Evolutionary conservation across 306 rosid species (phyloP), one percentile per base, ranked within the genome.

Genomic region (Vicia sativa): DNA sequence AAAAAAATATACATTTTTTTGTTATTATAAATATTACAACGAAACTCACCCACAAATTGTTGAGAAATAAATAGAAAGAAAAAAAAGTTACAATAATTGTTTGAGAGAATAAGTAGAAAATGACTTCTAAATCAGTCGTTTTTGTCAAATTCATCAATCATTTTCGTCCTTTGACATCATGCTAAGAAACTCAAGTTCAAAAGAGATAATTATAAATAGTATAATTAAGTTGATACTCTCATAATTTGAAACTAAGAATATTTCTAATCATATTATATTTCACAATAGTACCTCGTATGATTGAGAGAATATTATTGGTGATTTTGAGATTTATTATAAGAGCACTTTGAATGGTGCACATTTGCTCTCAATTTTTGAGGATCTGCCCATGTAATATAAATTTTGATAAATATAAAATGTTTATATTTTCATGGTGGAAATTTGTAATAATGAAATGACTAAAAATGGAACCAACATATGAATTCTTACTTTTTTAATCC

Each of bases 101-200:
- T 29, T 4, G 50, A 35, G 52, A 65, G 60, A 74, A 48, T 10
- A 44, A 46, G 39, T 25, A 44, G 46, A 67, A 75, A 39, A 48
- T 4, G 55, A 38, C 25, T 18, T 58, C 18, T 55, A 71, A 62
- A 39, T 46, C 65, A 57, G 14, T 38, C 74, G n/a, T 77, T 71
- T 72, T 19, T 50, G 39, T 46, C n/a, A 48, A 13, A 26, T 65
- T 58, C 26, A 25, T 23, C 41, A 23, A 14, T 39, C 56, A 21
- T 62, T 75, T 67, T 1, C 12, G 45, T 41, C n/a, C 45, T 41
- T 11, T 41, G 65, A 65, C 74, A 65, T 29, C 67, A 58, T 78
- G 44, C 44, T 42, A 72, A 38, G 58, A 58, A 66, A 56, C 19
- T 28, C 42, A 41, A 35, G 16, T 52, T 73, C 37, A 41, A 42